Evolutionary conservation across 2,329 filamentous ascomycete genomes (phyloP).

Genomic region (Fusarium sterilihyphosum): DNA sequence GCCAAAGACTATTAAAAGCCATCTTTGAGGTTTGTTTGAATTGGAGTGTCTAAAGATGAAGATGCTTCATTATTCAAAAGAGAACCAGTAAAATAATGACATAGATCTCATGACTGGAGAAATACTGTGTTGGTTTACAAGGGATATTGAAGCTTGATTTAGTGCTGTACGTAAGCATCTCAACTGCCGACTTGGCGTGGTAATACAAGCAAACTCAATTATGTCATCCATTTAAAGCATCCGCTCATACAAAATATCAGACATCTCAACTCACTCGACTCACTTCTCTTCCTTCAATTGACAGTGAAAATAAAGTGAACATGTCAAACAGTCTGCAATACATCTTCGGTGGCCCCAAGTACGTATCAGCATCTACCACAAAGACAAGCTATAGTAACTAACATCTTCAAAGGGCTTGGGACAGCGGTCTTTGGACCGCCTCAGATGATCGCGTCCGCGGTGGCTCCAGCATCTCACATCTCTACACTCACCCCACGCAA

Average conservation of each 20-base stretch:
- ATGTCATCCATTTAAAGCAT: conserved; percentile 20
- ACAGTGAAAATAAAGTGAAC: conserved; percentile 15
- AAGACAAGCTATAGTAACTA: neutral
- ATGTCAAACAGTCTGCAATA: conserved; percentile 40
- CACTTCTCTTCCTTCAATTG: neutral
- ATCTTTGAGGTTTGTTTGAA: neutral
- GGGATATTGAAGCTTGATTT: neutral
- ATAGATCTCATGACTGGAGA: neutral
- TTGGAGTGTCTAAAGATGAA: neutral
- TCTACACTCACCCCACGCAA: conserved; percentile 49
- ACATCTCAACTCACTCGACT: neutral
- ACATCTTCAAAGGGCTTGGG: conserved; percentile 60
- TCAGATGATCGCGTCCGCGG: conserved; percentile 83
- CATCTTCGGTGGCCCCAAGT: conserved; percentile 56
- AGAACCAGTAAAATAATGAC: neutral
- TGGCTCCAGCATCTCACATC: conserved; percentile 69
- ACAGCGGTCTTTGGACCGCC: conserved; percentile 69
- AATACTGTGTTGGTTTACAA: neutral
- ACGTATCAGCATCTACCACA: neutral
- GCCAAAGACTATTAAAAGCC: neutral
- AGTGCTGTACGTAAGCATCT: conserved; percentile 20
- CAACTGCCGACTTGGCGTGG: conserved; percentile 18
- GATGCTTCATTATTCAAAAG: neutral
- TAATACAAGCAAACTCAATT: conserved; percentile 8
- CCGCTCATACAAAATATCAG: neutral